phyloP scores from a whole-genome alignment of 2,329 filamentous ascomycete genomes.

The Fusarium torulosum region DNA sequence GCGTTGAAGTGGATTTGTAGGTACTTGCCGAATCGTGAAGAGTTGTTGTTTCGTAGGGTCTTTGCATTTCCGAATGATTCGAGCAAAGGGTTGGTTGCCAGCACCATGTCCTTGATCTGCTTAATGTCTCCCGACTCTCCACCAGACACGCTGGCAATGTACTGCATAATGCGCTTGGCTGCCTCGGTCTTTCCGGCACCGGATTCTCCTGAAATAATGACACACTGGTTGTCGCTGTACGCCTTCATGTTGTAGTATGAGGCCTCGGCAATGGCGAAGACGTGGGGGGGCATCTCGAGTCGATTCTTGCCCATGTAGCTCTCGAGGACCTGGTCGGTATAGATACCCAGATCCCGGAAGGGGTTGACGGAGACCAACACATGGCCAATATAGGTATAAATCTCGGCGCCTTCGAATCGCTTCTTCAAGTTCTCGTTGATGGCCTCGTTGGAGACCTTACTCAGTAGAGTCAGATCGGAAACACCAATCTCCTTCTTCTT shows the following conservation, averaged over 20 bases:
- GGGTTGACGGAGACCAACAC: slow-evolving; percentile 99
- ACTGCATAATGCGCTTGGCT: slow-evolving; percentile 99
- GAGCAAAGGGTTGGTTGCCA: slow-evolving; percentile 95
- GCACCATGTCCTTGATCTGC: slow-evolving; percentile 98
- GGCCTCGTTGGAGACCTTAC: slow-evolving; percentile 98
- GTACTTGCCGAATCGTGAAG: slow-evolving; percentile 98
- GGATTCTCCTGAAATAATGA: slow-evolving; percentile 98
- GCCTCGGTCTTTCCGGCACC: slow-evolving; percentile 99
- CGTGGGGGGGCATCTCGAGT: slow-evolving; percentile 93
- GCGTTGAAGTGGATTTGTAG: slow-evolving; percentile 96
- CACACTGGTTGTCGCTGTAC: slow-evolving; percentile 98
- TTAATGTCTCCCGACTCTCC: slow-evolving; percentile 88
- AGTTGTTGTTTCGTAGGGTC: slow-evolving; percentile 98
- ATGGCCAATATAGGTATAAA: slow-evolving; percentile 99
- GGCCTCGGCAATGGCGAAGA: slow-evolving; percentile 96
- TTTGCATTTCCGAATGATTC: slow-evolving; percentile 99
- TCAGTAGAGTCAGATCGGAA: slow-evolving; percentile 95
- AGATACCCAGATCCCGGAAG: slow-evolving; percentile 97
- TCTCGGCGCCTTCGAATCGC: slow-evolving; percentile 95
- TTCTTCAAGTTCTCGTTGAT: slow-evolving; percentile 99
- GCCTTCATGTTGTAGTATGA: slow-evolving; percentile 99
- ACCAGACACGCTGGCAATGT: slow-evolving; percentile 96
- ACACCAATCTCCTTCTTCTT: slow-evolving; percentile 99
- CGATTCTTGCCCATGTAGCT: slow-evolving; percentile 98
- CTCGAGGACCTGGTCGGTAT: slow-evolving; percentile 92